Conservation (phyloP, 441 rosid species). For the Macaranga tanarius region DNA sequence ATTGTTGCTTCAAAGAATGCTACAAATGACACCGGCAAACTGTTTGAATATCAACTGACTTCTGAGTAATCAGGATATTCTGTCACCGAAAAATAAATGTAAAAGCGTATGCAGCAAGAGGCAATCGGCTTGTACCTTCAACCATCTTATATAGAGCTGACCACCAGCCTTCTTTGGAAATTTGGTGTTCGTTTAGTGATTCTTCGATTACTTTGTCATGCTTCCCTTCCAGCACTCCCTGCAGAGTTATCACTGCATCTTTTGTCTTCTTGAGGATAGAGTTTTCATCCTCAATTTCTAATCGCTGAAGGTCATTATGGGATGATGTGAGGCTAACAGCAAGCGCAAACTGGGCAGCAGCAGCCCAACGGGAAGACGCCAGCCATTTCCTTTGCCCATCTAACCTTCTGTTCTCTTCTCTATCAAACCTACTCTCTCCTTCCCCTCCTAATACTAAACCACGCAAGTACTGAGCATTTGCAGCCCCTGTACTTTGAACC, state of each 20-base stretch:
- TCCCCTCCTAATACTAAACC: slow-evolving; percentile 63
- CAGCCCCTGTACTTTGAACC: slow-evolving; percentile 95
- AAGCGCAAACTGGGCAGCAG: slow-evolving; percentile 87
- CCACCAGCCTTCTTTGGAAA: slow-evolving; percentile 91
- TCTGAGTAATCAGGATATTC: not conserved
- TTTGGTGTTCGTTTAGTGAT: slow-evolving; percentile 52
- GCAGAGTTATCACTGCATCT: slow-evolving; percentile 81
- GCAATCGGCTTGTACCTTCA: slow-evolving; percentile 55
- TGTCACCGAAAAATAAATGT: not conserved
- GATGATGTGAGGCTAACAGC: slow-evolving; percentile 90
- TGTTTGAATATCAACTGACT: not conserved
- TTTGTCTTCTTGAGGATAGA: slow-evolving; percentile 78
- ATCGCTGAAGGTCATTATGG: slow-evolving; percentile 75
- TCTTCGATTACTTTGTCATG: slow-evolving; percentile 72
- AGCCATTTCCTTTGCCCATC: slow-evolving; percentile 74
- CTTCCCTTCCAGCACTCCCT: slow-evolving; percentile 85
- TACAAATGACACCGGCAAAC: too few relatives aligned
- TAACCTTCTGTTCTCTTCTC: slow-evolving; percentile 37
- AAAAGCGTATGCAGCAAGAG: not conserved
- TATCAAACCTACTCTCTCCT: slow-evolving; percentile 33
- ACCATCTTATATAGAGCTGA: slow-evolving; percentile 84
- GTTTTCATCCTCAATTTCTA: slow-evolving; percentile 62
- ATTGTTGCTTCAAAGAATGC: not conserved
- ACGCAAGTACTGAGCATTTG: slow-evolving; percentile 88
- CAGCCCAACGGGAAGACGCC: slow-evolving; percentile 97